Conservation (phyloP, 208 protist genomes). For the Balamuthia mandrillaris region DNA sequence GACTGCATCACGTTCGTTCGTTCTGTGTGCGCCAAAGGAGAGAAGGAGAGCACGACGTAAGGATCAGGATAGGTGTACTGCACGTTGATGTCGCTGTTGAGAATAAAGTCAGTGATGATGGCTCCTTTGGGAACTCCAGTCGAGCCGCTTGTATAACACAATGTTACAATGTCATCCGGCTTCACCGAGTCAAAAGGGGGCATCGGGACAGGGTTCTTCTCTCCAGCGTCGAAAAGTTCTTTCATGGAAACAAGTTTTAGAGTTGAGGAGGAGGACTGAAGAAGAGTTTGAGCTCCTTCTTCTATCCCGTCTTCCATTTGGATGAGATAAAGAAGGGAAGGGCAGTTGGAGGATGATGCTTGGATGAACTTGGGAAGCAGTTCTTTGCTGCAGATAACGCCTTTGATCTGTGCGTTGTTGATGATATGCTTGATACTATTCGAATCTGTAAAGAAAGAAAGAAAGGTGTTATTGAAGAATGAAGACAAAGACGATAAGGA, state of each 20-base stretch:
- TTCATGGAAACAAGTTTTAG: too few relatives aligned
- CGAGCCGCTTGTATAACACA: conserved; percentile 49
- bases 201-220: too few relatives aligned
- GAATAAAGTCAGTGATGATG: background rate
- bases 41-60: background rate
- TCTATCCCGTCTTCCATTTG: too few relatives aligned
- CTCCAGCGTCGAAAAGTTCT: too few relatives aligned
- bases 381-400: background rate
- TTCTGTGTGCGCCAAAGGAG: conserved; percentile 2
- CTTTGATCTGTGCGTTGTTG: background rate
- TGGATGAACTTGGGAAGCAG: background rate
- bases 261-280: too few relatives aligned
- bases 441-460: background rate
- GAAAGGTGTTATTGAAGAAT: too few relatives aligned
- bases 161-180: conserved; percentile 10
- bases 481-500: too few relatives aligned
- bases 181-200: background rate
- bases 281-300: too few relatives aligned
- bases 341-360: background rate
- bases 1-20: background rate
- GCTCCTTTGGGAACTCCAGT: conserved; percentile 40
- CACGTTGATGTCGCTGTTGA: background rate
- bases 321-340: too few relatives aligned
- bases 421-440: background rate
- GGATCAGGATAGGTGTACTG: background rate